Conservation (phyloP, 306 rosid genomes). For the Cercis canadensis region DNA sequence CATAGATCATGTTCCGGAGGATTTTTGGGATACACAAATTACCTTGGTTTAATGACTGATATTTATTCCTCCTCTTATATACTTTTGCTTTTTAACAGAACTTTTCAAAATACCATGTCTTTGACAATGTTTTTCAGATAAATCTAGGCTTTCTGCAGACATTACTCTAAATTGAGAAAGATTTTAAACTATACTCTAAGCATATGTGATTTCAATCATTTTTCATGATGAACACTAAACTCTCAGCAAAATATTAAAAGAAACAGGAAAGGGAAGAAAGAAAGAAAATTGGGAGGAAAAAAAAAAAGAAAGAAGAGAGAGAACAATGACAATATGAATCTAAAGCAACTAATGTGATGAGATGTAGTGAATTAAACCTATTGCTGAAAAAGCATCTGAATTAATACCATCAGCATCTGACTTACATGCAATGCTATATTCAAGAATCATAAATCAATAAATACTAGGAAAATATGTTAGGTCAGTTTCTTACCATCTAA, state of each 20-base stretch:
- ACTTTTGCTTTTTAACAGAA: neutral
- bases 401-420: neutral
- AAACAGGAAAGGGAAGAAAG: too few species aligned
- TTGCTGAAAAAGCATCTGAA: neutral
- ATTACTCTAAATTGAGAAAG: conserved; percentile 2
- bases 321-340: neutral
- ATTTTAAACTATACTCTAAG: neutral
- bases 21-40: conserved; percentile 1
- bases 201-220: neutral
- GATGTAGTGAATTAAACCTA: conserved; percentile 1
- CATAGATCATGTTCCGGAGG: neutral
- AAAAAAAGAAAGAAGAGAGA: neutral
- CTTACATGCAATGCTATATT: conserved; percentile 8
- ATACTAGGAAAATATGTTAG: conserved; percentile 22
- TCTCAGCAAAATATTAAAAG: neutral
- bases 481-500: conserved; percentile 82
- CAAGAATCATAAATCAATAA: conserved; percentile 25
- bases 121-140: neutral
- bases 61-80: neutral
- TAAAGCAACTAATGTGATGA: neutral
- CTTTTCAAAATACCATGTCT: conserved; percentile 11
- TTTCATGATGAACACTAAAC: neutral
- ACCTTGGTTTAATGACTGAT: neutral
- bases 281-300: neutral
- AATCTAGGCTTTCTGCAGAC: too few species aligned